Percentiles rank a stretch among this genome's conserved stretches.
Conservation (phyloP, 441 rosid genomes). For the Brassica balearica region DNA sequence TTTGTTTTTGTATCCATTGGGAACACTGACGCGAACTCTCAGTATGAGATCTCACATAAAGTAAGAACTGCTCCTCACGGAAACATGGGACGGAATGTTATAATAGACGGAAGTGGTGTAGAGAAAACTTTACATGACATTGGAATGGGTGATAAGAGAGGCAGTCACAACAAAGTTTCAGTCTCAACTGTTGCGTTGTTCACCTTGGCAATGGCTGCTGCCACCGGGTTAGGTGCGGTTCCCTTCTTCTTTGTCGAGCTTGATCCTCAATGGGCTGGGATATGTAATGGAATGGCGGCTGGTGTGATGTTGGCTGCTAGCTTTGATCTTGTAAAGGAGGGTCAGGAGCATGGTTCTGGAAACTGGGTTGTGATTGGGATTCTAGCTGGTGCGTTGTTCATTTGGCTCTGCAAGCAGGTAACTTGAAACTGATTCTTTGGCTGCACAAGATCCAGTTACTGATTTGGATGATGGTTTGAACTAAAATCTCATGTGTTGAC, state of each 20-base stretch:
- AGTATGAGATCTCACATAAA: background rate
- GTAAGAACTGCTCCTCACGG: background rate
- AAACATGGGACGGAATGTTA: background rate
- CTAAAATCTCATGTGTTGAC: no score
- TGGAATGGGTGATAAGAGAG: constrained; percentile 1
- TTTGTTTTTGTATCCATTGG: background rate
- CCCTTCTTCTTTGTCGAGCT: background rate
- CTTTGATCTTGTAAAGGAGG: background rate
- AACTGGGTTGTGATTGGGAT: constrained; percentile 5
- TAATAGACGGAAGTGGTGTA: background rate
- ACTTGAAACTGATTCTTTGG: background rate
- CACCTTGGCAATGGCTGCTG: background rate
- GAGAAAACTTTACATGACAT: background rate
- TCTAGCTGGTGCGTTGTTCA: constrained; percentile 1
- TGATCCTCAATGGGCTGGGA: background rate
- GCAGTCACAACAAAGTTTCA: background rate
- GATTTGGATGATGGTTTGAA: background rate
- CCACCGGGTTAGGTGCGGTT: background rate
- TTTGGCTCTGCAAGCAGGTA: constrained; percentile 11
- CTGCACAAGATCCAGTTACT: background rate
- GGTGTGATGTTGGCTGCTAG: background rate
- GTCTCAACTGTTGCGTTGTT: background rate
- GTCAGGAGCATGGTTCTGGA: background rate
- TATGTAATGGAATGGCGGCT: background rate
- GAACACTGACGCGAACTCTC: background rate